Evolutionary conservation across 1,284 basidiomycete genomes (phyloP).

Genomic region (Gomphus sp.): DNA sequence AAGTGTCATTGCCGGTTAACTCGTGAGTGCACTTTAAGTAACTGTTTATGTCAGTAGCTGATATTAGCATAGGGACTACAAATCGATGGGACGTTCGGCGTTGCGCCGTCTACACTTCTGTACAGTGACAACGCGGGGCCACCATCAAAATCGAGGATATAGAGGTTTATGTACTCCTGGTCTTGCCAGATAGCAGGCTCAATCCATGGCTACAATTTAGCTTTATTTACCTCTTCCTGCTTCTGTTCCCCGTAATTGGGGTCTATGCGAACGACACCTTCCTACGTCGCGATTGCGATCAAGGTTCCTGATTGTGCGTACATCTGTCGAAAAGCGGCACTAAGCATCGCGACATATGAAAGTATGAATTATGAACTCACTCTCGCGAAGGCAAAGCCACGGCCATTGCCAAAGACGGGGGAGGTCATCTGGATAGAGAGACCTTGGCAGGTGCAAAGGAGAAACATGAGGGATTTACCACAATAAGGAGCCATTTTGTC

Average conservation of each 20-base stretch:
- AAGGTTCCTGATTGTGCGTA: conserved; percentile 65
- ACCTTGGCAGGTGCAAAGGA: conserved; percentile 1
- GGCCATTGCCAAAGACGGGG: conserved; percentile 59
- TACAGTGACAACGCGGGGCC: conserved; percentile 37
- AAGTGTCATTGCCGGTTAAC: conserved; percentile 70
- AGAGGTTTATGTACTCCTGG: background rate
- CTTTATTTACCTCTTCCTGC: conserved; percentile 10
- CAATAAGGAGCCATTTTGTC: conserved; percentile 76
- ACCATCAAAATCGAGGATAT: conserved; percentile 9
- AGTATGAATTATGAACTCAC: conserved; percentile 28
- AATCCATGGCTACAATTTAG: background rate
- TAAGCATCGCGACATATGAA: background rate
- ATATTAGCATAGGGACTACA: conserved; percentile 41
- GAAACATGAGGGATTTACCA: conserved; percentile 35
- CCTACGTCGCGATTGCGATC: conserved; percentile 74
- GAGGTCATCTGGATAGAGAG: conserved; percentile 43
- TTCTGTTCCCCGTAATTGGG: conserved; percentile 25
- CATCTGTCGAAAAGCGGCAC: conserved; percentile 34
- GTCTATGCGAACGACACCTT: conserved; percentile 67
- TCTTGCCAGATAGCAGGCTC: background rate
- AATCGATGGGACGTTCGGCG: conserved; percentile 66
- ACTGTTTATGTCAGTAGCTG: conserved; percentile 12
- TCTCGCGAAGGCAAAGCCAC: conserved; percentile 67
- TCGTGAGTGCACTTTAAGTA: conserved; percentile 35
- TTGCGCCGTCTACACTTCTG: conserved; percentile 73